Base-by-base conservation (phyloP, 75 land plant species). In the Sequoiadendron giganteum region DNA sequence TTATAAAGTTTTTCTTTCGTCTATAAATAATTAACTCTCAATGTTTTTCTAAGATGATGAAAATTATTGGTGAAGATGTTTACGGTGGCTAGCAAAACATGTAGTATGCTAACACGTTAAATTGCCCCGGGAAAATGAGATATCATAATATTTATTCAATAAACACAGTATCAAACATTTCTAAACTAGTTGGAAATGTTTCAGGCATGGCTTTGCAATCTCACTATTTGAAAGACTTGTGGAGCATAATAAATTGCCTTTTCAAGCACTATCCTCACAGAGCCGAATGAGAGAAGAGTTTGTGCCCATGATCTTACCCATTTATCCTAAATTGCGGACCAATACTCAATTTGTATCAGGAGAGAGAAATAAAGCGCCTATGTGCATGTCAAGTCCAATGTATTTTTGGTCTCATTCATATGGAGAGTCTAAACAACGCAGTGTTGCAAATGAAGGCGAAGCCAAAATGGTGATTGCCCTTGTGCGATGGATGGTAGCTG, bases 201-300 rank as follows among this genome's bases (percentile, higher is more conserved):
- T 43, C 65, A 90, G 86, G 85, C 87, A 90, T 65, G 85, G 83
- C 25, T 90, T 90, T 39, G 88, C 80, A 77, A 91, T 90, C 18
- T 90, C 91, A 18, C 61, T 90, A 86, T 90, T 90, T 90, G 91
- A 90, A 75, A 87, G 91, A 58, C 85, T 90, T n/a, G 91, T 86
- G 83, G 90, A 90, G 30, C 77, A 89, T 84, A 89, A 89, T 75
- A 36, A 76, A n/a, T 42, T 89, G 79, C 89, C 89, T 34, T 89
- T 18, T 68, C 90, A 85, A 38, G 84, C 75, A 43, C 68, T 83
- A 61, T 47, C 45, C 25, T 65, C 65, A 34, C 91, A 84, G 61
- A 89, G 91, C 65, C 58, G 91, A 39, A 90, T 83, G 90, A 85
- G 90, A 6, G 82, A 84, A 58, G 91, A 90, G 84, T 89, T 86